Conservation (phyloP, 2,329 filamentous ascomycete genomes). For the Phyllosticta citrichinensis region DNA sequence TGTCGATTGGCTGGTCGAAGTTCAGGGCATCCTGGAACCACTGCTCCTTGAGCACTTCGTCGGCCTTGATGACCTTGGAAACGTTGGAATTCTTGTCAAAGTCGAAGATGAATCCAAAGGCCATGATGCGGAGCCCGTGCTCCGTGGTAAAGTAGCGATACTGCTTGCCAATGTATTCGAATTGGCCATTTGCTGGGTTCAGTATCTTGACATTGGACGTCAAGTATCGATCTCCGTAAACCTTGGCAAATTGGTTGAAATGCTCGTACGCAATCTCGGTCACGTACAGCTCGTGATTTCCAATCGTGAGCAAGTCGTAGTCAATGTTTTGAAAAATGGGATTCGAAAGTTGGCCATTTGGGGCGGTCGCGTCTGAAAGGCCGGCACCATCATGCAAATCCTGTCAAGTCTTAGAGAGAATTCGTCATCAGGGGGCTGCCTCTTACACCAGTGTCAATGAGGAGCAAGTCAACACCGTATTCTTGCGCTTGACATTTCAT, state of each 20-base stretch:
- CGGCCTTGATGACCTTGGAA: constrained; percentile 49
- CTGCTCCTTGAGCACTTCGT: constrained; percentile 40
- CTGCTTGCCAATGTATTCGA: constrained; percentile 37
- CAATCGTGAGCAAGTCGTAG: constrained; percentile 46
- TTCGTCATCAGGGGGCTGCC: background rate
- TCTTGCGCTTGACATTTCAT: constrained; percentile 50
- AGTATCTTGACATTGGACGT: constrained; percentile 44
- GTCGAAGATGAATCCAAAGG: constrained; percentile 42
- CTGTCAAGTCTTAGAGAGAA: constrained; percentile 16
- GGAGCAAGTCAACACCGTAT: constrained; percentile 49
- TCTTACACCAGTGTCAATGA: constrained; percentile 47
- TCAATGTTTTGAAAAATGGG: constrained; percentile 43
- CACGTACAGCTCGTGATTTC: constrained; percentile 58
- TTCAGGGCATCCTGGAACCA: constrained; percentile 54
- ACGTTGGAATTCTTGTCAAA: constrained; percentile 50
- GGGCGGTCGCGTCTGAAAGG: constrained; percentile 49
- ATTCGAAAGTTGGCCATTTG: constrained; percentile 47
- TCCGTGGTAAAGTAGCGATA: constrained; percentile 43
- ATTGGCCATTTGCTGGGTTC: constrained; percentile 33
- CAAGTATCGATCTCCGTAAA: constrained; percentile 46
- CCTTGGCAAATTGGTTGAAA: constrained; percentile 48
- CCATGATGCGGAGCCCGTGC: constrained; percentile 41
- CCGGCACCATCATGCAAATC: constrained; percentile 59
- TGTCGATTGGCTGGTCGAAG: constrained; percentile 46
- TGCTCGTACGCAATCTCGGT: constrained; percentile 53